Evolutionary conservation across 495 filamentous ascomycete species (phyloP), one percentile per base, ranked within the genome.

Genomic region (Annulohypoxylon nitens): DNA sequence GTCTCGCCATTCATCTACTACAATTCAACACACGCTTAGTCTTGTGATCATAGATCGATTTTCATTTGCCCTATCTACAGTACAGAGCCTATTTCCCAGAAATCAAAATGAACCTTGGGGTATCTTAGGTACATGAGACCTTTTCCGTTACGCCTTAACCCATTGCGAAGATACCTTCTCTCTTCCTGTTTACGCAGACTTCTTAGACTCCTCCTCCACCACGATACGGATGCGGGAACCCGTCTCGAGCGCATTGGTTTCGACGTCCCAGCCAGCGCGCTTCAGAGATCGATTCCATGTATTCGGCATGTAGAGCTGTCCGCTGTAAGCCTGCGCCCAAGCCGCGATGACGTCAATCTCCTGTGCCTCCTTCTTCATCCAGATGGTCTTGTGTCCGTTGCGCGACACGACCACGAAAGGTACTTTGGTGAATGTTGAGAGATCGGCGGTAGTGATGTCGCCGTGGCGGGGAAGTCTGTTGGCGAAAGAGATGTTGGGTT

Each of bases 321-420:
- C 79, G 34, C 81, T 78, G 5, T 95, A 84, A 6, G 91, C 93
- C 71, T 95, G 90, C 51, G 86, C 84, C 93, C 92, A 97, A 7
- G 91, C 93, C 77, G 88, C 87, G 1, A 94, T 77, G 65, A 90
- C 88, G 23, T 81, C 79, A 39, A 75, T 83, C 60, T 86, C n/a
- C 30, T 37, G 5, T 3, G 53, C 83, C 5, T 54, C 2, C 25
- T 54, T 33, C 78, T 94, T 94, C 12, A 97, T 77, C 57, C 86
- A 88, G 57, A 84, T 83, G 37, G 74, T 80, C 23, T 77, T 71
- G 8, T 69, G 74, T 10, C 66, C 61, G 66, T 86, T 81, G 61
- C 72, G 54, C 74, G 77, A 71, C 53, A 84, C 74, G 79, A 86
- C 78, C 61, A 82, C 75, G 55, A 82, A 83, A 74, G 20, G 9